Evolutionary conservation across 2,329 filamentous ascomycete species (phyloP).

Genomic region (Geosmithia putterillii): DNA sequence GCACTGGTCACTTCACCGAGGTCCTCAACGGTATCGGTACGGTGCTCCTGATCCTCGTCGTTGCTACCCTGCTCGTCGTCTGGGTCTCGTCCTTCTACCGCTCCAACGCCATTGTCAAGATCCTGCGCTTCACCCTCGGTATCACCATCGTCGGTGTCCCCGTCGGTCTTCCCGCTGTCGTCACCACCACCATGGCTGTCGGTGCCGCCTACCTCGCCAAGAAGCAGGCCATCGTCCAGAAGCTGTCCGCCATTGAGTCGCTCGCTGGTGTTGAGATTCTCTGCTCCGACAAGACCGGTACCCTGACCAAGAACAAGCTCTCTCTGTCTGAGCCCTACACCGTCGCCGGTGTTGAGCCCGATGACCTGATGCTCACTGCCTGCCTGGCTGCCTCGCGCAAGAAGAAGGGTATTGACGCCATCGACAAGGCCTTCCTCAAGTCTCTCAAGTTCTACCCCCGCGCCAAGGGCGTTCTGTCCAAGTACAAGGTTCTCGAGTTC

Average conservation of each 20-base stretch:
- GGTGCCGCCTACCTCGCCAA: slow-evolving; percentile 84
- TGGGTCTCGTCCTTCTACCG: slow-evolving; percentile 86
- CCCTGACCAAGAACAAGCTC: slow-evolving; percentile 88
- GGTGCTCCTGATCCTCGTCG: slow-evolving; percentile 65
- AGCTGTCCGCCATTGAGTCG: slow-evolving; percentile 83
- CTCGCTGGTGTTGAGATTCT: slow-evolving; percentile 88
- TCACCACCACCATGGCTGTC: slow-evolving; percentile 91
- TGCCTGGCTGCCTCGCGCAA: slow-evolving; percentile 84
- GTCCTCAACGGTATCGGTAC: slow-evolving; percentile 81
- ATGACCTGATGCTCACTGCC: slow-evolving; percentile 86
- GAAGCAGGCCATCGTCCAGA: slow-evolving; percentile 89
- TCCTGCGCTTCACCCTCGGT: slow-evolving; percentile 74
- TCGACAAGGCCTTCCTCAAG: slow-evolving; percentile 91
- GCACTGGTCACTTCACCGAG: slow-evolving; percentile 80
- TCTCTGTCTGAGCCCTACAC: slow-evolving; percentile 77
- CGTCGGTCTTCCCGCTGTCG: slow-evolving; percentile 84
- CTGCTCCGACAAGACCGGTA: slow-evolving; percentile 91
- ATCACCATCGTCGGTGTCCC: slow-evolving; percentile 89
- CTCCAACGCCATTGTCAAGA: slow-evolving; percentile 65
- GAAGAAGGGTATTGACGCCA: slow-evolving; percentile 91
- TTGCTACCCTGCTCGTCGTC: slow-evolving; percentile 68
- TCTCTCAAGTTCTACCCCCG: slow-evolving; percentile 70
- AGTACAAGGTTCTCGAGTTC: slow-evolving; percentile 79
- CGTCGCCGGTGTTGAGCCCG: slow-evolving; percentile 67
- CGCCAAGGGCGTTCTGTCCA: slow-evolving; percentile 67